These are phyloP conservation scores for Neopestalotiopsis sp. DNA, from an alignment of 2,329 filamentous ascomycete genomes.

Conservation along the genomic window DNA sequence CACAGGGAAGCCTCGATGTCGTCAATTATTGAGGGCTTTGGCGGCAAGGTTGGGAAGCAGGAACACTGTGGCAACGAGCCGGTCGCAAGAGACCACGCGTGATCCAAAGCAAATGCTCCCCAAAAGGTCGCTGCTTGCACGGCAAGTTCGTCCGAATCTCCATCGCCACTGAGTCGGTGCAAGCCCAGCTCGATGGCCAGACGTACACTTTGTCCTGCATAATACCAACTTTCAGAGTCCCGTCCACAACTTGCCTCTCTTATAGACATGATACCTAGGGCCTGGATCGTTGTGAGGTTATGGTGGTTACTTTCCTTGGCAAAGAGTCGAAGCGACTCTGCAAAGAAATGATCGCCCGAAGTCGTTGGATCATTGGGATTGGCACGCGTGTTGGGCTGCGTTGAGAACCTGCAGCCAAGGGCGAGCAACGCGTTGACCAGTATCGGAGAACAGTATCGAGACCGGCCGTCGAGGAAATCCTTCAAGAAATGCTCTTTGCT, in stretches of 20 bases:
- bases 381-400: constrained; percentile 66
- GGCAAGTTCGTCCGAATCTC: constrained; percentile 60
- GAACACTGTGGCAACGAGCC: constrained; percentile 66
- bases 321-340: constrained; percentile 68
- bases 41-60: constrained; percentile 58
- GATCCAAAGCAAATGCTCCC: constrained; percentile 67
- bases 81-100: constrained; percentile 70
- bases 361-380: constrained; percentile 66
- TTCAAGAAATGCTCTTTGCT: constrained; percentile 73
- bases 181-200: constrained; percentile 75
- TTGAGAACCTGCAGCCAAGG: constrained; percentile 72
- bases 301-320: constrained; percentile 63
- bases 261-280: constrained; percentile 77
- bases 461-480: constrained; percentile 65
- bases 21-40: constrained; percentile 64
- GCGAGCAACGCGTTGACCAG: constrained; percentile 70
- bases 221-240: constrained; percentile 75
- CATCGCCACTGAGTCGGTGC: constrained; percentile 57
- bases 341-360: constrained; percentile 77
- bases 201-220: constrained; percentile 73
- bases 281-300: constrained; percentile 73
- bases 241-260: constrained; percentile 75
- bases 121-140: constrained; percentile 66
- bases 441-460: constrained; percentile 70
- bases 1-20: constrained; percentile 65